Percentiles rank a stretch among this genome's conserved stretches.
These are phyloP conservation scores for Magnaporthales sp. DNA, from an alignment of 2,329 filamentous ascomycete species.

Conservation along the genomic window DNA sequence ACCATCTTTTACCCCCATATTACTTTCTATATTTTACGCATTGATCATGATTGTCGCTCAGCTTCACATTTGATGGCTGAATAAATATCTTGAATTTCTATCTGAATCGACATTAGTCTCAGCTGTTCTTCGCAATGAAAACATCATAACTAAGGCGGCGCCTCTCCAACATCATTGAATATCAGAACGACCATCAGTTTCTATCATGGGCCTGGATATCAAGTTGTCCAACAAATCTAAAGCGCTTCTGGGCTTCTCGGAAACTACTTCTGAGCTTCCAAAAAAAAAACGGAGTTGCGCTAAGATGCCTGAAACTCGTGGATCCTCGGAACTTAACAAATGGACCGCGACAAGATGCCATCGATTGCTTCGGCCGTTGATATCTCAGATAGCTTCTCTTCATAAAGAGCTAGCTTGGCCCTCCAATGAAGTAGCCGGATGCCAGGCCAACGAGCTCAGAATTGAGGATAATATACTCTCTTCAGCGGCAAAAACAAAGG, in stretches of 20 bases:
- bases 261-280: not conserved
- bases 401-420: conserved; percentile 21
- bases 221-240: not conserved
- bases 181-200: not conserved
- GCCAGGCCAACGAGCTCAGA: not conserved
- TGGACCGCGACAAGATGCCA: conserved; percentile 41
- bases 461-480: not conserved
- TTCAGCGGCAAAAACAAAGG: not conserved
- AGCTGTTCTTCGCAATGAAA: not conserved
- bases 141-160: not conserved
- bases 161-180: not conserved
- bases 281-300: not conserved
- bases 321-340: conserved; percentile 12
- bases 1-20: not conserved
- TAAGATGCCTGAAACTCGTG: not conserved
- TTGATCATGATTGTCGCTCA: not conserved
- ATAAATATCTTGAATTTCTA: not conserved
- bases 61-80: not conserved
- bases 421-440: not conserved
- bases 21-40: not conserved
- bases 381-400: conserved; percentile 31
- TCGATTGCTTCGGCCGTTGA: conserved; percentile 35
- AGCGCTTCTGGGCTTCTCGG: not conserved
- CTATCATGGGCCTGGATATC: not conserved
- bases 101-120: not conserved